Conservation (phyloP, 2,329 filamentous ascomycete genomes). For the Talaromyces piceae region DNA sequence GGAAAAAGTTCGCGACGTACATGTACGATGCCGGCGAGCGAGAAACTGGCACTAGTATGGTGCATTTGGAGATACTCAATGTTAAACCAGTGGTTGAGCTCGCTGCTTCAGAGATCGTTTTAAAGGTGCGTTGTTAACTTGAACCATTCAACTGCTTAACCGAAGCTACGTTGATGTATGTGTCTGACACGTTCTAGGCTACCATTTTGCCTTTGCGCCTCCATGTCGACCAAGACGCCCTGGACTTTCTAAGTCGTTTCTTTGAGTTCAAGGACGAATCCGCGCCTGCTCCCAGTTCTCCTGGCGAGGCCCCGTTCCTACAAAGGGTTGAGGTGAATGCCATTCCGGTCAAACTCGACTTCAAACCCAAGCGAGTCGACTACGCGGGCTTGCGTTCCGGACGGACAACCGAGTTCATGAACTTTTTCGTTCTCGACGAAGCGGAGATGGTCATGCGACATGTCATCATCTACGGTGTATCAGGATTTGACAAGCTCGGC, state of each 20-base stretch:
- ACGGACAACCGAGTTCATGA: slow-evolving; percentile 97
- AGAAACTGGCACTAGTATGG: slow-evolving; percentile 80
- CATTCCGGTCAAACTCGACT: slow-evolving; percentile 80
- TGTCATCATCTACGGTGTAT: slow-evolving; percentile 85
- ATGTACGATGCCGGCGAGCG: slow-evolving; percentile 79
- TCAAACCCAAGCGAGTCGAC: slow-evolving; percentile 97
- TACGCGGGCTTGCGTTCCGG: slow-evolving; percentile 88
- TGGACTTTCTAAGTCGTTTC: slow-evolving; percentile 95
- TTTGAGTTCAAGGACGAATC: slow-evolving; percentile 92
- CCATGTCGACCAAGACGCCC: slow-evolving; percentile 93
- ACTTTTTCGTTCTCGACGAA: slow-evolving; percentile 87
- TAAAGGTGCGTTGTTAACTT: slow-evolving; percentile 49
- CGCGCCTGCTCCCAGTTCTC: slow-evolving; percentile 44
- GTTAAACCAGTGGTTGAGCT: slow-evolving; percentile 79
- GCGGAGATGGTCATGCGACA: slow-evolving; percentile 79
- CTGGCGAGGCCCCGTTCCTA: slow-evolving; percentile 73
- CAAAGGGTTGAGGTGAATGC: slow-evolving; percentile 83
- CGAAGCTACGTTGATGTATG: neutral
- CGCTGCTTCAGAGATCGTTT: slow-evolving; percentile 80
- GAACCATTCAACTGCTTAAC: neutral
- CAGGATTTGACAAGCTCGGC: slow-evolving; percentile 83
- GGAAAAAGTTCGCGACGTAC: slow-evolving; percentile 97
- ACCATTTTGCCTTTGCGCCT: slow-evolving; percentile 76
- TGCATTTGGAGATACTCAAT: slow-evolving; percentile 79
- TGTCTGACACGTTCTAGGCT: slow-evolving; percentile 35